Evolutionary conservation across 768 basidiomycete species (phyloP), one percentile per base, ranked within the genome.

Genomic region (Fomitopsis serialis): DNA sequence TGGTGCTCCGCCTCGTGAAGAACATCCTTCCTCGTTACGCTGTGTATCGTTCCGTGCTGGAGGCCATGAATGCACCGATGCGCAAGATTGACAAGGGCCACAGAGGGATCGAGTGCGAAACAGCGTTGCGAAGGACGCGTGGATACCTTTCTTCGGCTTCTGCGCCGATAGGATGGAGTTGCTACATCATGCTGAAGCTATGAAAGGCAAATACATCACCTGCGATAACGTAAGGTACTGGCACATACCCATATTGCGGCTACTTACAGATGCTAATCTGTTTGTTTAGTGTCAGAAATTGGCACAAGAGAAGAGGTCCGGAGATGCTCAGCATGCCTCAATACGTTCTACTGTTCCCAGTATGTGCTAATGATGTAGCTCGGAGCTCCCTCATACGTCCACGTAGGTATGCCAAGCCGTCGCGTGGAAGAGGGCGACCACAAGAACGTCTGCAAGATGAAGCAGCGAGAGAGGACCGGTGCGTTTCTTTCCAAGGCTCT

Each of bases 341-440:
- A 60, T 9, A 71, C 72, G 3, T 58, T 70, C 12, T 73, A 73
- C 56, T 73, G 73, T 53, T 73, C 72, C 52, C 7, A 22, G 54
- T 24, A 1, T 24, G 2, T 10, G 0, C n/a, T 24, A n/a, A n/a
- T 50, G 11, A 15, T 11, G 1, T 15, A 35, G 8, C 9, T 9
- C 15, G 8, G 34, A 9, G 9, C 8, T 35, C 9, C 15, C 34
- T 35, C 34, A 35, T 35, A n/a, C 34, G 15, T 35, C 34, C 34
- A 35, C 34, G 5, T 25, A 59, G 58, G 70, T 72, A 52, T 73
- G 73, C 50, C 72, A 72, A 53, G 58, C 58, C 3, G 48, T 55
- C 2, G 68, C 68, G 2, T 72, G 72, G 72, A 71, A 73, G 66
- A 69, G 48, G 69, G 64, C 25, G 68, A 69, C 10, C 72, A 73